Base-by-base conservation (phyloP, 768 basidiomycete species). In the Vararia minispora region DNA sequence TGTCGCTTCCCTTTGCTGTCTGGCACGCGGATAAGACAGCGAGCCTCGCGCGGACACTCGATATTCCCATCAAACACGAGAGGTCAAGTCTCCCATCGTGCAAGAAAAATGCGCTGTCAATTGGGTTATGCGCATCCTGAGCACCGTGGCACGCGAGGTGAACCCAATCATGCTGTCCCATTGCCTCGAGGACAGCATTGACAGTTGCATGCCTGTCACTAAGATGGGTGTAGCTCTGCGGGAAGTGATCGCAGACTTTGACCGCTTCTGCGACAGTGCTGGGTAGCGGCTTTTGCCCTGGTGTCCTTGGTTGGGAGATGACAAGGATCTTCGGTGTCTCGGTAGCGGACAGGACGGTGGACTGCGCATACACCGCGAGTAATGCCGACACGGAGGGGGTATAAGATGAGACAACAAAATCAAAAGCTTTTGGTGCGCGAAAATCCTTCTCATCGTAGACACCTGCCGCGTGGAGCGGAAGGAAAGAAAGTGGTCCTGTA, bases 61-160 rank as follows among this genome's bases (percentile, higher is more conserved):
- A 39, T 40, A 33, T 41, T 24, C 17, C 37, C 40, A 9, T 33
- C 40, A 27, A 27, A 8, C 27, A 16, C 13, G 45, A 46, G 11
- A 46, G 30, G 6, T 23, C 16, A 7, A 46, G 22, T 10, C 17
- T 28, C 18, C 42, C 37, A 21, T 46, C 37, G 12, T 46, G 30
- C 20, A 43, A 30, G 6, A 42, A 27, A 24, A 46, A 30, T 3
- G 25, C 45, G 26, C 45, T 46, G 22, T 42, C 34, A n/a, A 35
- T 41, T 7, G 45, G 45, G 16, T 43, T 21, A 6, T 35, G 10
- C 5, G 25, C 26, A 20, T 45, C 38, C 9, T 45, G 46, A n/a
- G 17, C 27, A 5, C 46, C 46, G 21, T 48, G 46, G 21, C 44
- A 48, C 26, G 44, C 45, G 31, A 48, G 24, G 36, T 45, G 46